Base-by-base conservation (phyloP, 179 eudicot genomes). In the Corrigiola litoralis region DNA sequence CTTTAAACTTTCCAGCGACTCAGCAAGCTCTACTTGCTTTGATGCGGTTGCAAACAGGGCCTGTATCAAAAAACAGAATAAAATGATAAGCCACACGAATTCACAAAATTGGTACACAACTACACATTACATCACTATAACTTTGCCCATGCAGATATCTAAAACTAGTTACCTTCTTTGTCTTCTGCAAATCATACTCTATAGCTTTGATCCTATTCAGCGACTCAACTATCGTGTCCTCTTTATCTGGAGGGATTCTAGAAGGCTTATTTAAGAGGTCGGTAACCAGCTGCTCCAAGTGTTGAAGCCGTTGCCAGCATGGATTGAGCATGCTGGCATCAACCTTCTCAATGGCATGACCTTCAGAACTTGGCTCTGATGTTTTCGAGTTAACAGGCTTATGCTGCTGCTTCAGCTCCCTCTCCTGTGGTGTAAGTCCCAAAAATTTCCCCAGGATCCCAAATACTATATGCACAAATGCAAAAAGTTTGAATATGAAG, bases 101-200 rank as follows among this genome's bases (percentile, higher is more conserved):
- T n/a, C n/a, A n/a, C n/a, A n/a, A n/a, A n/a, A n/a, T n/a, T n/a
- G n/a, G n/a, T n/a, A 48, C 6, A 53, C 37, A 8, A 16, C 8
- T 27, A 45, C 14, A 38, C 14, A 13, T 70, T 44, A 42, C 16
- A 52, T 33, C 3, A 34, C 2, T 34, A 1, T 31, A 46, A 18
- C 27, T 12, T 38, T 20, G 36, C 36, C 29, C 3, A 24, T 12
- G 37, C n/a, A 24, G 25, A 47, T 29, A 6, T 12, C 28, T 4
- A 34, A 37, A 41, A 25, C 28, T 37, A 27, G 78, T 83, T 76
- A 90, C 99, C 74, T 80, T 87, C 64, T 79, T 94, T 27, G 99
- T 94, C 78, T 90, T 94, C 77, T 90, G 95, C 83, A 94, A 74
- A 82, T 94, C 99, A 68, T 80, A 71, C 75, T 94, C 99, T 47